Percentiles rank a stretch among this genome's conserved stretches.
phyloP scores from a whole-genome alignment of 345 rosid species.

The Eutrema heterophyllum region DNA sequence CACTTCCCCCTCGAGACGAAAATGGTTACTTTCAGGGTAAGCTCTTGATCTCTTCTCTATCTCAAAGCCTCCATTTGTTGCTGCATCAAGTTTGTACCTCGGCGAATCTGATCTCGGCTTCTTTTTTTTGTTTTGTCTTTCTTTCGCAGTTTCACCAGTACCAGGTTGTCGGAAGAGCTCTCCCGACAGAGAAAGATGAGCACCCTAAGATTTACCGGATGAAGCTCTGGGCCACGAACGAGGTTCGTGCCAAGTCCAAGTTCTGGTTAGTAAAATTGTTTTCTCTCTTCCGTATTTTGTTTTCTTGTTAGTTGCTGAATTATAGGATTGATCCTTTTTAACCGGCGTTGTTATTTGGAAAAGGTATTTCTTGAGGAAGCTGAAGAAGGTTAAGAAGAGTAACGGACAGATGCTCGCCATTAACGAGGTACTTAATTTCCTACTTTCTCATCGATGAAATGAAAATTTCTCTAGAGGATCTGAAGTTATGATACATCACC shows the following conservation, averaged over 20 bases:
- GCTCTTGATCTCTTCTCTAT: background rate
- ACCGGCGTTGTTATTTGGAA: background rate
- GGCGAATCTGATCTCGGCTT: background rate
- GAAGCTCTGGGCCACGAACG: slow-evolving; percentile 72
- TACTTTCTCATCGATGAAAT: background rate
- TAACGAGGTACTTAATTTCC: slow-evolving; percentile 37
- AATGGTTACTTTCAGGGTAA: slow-evolving; percentile 33
- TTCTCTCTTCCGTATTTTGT: background rate
- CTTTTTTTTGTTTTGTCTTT: background rate
- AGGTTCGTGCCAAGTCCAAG: slow-evolving; percentile 65
- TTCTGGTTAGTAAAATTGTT: slow-evolving; percentile 40
- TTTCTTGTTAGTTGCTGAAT: background rate
- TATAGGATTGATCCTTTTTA: background rate
- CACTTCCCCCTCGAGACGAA: slow-evolving; percentile 13
- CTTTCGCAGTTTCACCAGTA: slow-evolving; percentile 55
- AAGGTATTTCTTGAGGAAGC: slow-evolving; percentile 55
- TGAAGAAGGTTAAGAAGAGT: slow-evolving; percentile 56
- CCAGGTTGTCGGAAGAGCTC: slow-evolving; percentile 67
- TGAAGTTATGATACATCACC: background rate
- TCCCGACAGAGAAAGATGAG: slow-evolving; percentile 53
- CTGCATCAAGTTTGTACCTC: background rate
- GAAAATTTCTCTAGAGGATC: background rate
- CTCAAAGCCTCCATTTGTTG: background rate
- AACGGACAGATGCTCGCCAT: slow-evolving; percentile 58
- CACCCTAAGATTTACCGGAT: slow-evolving; percentile 64